Percentiles rank a stretch among this genome's conserved stretches.
Conservation (phyloP, 2,329 filamentous ascomycete genomes). For the Ophiostoma novo-ulmi region DNA sequence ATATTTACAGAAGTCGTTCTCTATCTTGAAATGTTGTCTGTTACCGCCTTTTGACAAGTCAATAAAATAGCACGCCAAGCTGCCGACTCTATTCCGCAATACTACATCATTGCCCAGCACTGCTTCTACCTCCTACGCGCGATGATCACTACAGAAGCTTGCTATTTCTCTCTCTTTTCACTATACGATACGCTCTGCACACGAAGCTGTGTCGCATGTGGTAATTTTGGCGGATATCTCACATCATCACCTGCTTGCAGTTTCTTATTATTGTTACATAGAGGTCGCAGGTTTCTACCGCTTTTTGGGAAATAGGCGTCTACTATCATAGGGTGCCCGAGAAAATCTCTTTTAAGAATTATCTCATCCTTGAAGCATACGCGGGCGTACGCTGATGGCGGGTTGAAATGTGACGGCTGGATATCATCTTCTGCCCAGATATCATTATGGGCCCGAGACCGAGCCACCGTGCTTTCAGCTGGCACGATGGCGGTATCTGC, state of each 20-base stretch:
- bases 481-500: background rate
- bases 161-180: background rate
- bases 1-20: background rate
- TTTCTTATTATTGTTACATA: background rate
- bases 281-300: background rate
- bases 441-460: background rate
- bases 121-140: constrained; percentile 1
- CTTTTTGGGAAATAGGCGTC: background rate
- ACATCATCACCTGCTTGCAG: background rate
- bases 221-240: background rate
- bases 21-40: background rate
- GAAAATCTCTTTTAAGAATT: background rate
- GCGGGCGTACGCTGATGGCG: background rate
- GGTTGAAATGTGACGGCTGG: background rate
- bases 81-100: background rate
- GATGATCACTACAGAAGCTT: background rate
- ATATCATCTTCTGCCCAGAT: background rate
- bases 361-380: constrained; percentile 1
- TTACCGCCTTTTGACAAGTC: background rate
- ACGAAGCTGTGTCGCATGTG: background rate
- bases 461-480: background rate
- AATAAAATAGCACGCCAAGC: background rate
- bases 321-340: background rate
- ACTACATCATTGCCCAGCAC: background rate
- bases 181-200: background rate